A percentile compares a stretch with the other conserved stretches of the same genome.
Evolutionary conservation across 768 basidiomycete genomes (phyloP).

Genomic region (Boletus huronensis): DNA sequence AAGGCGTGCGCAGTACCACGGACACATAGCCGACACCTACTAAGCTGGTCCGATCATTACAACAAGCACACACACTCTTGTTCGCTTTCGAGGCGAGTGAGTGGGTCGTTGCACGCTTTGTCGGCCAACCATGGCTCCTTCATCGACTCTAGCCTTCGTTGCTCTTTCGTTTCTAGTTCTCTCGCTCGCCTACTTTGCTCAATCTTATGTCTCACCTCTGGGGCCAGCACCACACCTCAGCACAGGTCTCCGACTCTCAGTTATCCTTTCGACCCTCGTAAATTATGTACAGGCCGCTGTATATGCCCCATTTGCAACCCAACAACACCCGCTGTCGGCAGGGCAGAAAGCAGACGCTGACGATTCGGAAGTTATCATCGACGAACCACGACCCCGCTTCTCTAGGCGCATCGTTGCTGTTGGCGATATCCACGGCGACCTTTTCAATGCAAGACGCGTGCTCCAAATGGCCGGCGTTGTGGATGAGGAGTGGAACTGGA

Average conservation of each 20-base stretch:
- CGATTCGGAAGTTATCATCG: slow-evolving; percentile 8
- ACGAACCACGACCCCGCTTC: slow-evolving; percentile 32
- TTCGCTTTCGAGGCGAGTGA: slow-evolving; percentile 5
- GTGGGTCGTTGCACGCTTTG: neutral
- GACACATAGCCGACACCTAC: slow-evolving; percentile 16
- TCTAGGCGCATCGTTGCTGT: slow-evolving; percentile 72
- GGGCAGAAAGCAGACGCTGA: slow-evolving; percentile 1
- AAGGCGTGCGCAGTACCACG: slow-evolving; percentile 10
- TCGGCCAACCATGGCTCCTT: slow-evolving; percentile 23
- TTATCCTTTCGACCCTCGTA: slow-evolving; percentile 25
- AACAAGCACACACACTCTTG: neutral
- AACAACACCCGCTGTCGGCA: slow-evolving; percentile 10
- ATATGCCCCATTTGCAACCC: slow-evolving; percentile 20
- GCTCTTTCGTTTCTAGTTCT: slow-evolving; percentile 26
- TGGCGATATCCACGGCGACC: slow-evolving; percentile 90
- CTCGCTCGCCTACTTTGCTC: slow-evolving; percentile 30
- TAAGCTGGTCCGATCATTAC: slow-evolving; percentile 10
- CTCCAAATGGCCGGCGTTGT: slow-evolving; percentile 78
- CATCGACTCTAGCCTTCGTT: slow-evolving; percentile 17
- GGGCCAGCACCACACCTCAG: slow-evolving; percentile 33
- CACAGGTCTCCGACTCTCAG: slow-evolving; percentile 18
- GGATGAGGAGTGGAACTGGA: slow-evolving; percentile 73
- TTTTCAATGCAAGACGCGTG: slow-evolving; percentile 74
- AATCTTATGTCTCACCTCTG: slow-evolving; percentile 30
- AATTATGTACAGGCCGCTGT: slow-evolving; percentile 23